phyloP scores from a whole-genome alignment of 345 rosid genomes.

The Mangifera indica region DNA sequence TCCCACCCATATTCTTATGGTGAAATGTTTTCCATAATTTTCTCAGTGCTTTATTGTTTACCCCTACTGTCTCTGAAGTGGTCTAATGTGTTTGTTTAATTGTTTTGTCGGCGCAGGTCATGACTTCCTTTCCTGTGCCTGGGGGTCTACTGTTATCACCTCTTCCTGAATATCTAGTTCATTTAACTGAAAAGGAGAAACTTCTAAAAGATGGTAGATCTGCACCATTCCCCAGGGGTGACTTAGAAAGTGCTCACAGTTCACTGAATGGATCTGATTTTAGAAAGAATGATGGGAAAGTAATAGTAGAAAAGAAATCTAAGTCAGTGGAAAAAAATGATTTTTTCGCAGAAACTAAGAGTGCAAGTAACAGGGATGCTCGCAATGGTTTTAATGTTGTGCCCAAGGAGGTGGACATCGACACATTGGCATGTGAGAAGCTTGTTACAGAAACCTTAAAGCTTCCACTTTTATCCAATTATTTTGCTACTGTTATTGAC shows the following conservation, averaged over 20 bases:
- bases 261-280: slow-evolving; percentile 35
- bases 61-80: slow-evolving; percentile 13
- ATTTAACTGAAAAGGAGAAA: slow-evolving; percentile 44
- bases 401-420: slow-evolving; percentile 41
- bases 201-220: slow-evolving; percentile 34
- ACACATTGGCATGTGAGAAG: slow-evolving; percentile 54
- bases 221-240: slow-evolving; percentile 29
- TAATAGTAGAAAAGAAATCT: slow-evolving; percentile 39
- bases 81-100: slow-evolving; percentile 23
- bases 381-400: slow-evolving; percentile 27
- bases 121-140: slow-evolving; percentile 65
- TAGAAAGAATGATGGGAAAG: slow-evolving; percentile 42
- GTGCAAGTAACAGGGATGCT: slow-evolving; percentile 32
- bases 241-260: slow-evolving; percentile 24
- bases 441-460: slow-evolving; percentile 61
- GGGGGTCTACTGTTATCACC: slow-evolving; percentile 68
- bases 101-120: slow-evolving; percentile 56
- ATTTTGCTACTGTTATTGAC: slow-evolving; percentile 36
- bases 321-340: slow-evolving; percentile 44
- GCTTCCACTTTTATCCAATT: slow-evolving; percentile 67
- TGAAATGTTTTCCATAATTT: slow-evolving; percentile 33
- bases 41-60: slow-evolving; percentile 20
- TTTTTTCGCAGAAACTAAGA: slow-evolving; percentile 38
- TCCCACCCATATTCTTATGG: slow-evolving; percentile 69
- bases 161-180: slow-evolving; percentile 64